Conservation (phyloP, 2,329 filamentous ascomycete species). For the Tolypocladium paradoxum region DNA sequence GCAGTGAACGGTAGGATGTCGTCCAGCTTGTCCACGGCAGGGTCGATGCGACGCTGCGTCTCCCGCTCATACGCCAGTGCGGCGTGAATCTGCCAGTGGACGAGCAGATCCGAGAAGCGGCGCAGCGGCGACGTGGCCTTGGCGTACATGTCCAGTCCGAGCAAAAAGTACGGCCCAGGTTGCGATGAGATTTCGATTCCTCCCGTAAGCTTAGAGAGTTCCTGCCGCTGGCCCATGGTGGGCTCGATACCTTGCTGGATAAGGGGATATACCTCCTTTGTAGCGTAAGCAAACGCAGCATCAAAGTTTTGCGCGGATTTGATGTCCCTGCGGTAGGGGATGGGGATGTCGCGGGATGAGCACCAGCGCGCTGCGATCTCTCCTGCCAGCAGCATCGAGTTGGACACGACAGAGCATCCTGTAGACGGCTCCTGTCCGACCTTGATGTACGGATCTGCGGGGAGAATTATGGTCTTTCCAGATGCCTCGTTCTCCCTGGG, state of each 20-base stretch:
- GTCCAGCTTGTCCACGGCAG: conserved; percentile 15
- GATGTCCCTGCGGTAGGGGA: conserved; percentile 45
- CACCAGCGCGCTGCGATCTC: conserved; percentile 54
- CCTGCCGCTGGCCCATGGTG: conserved; percentile 18
- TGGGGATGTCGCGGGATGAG: conserved; percentile 41
- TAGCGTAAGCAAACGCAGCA: conserved; percentile 25
- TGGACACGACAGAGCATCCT: conserved; percentile 23
- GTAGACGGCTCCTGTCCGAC: conserved; percentile 19
- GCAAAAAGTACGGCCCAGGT: conserved; percentile 43
- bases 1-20: conserved; percentile 35
- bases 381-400: conserved; percentile 50
- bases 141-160: conserved; percentile 50
- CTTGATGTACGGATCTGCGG: conserved; percentile 40
- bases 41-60: conserved; percentile 13
- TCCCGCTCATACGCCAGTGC: conserved; percentile 38
- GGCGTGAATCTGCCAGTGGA: conserved; percentile 57
- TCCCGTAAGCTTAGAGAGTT: conserved; percentile 28
- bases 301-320: conserved; percentile 25
- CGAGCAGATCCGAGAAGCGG: conserved; percentile 50
- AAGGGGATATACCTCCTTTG: conserved; percentile 22
- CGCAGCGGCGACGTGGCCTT: conserved; percentile 58
- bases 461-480: conserved; percentile 13
- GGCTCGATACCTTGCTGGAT: conserved; percentile 20
- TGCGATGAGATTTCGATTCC: conserved; percentile 39
- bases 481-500: conserved; percentile 6